Percentiles rank a stretch among this genome's conserved stretches.
Conservation (phyloP, 441 rosid species). For the Mallotus japonicus region DNA sequence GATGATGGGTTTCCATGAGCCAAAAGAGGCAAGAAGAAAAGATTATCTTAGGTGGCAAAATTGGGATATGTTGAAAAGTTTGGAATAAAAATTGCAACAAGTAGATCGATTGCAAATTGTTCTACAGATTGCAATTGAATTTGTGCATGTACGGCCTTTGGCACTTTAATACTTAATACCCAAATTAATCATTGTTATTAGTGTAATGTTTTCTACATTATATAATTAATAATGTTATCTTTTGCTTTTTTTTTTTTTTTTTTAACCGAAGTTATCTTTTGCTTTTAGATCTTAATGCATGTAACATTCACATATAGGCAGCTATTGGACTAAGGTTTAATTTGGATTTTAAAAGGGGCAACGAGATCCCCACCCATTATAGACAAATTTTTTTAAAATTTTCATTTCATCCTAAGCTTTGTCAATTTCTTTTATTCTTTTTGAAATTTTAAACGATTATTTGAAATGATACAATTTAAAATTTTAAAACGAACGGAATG, state of each 20-base stretch:
- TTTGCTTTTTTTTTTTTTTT: background rate
- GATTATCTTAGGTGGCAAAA: background rate
- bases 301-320: no score
- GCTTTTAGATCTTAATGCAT: background rate
- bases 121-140: no score
- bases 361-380: no score
- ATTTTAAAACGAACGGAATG: no score
- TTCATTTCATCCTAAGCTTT: no score
- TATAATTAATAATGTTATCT: background rate
- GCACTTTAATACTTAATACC: background rate
- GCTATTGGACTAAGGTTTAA: no score
- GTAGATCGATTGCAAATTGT: background rate
- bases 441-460: no score
- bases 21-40: background rate
- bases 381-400: no score
- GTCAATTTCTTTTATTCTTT: no score
- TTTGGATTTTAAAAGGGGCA: no score
- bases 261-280: background rate
- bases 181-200: background rate
- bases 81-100: background rate
- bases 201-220: background rate
- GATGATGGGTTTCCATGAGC: constrained; percentile 26
- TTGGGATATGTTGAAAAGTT: background rate
- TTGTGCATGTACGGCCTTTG: background rate
- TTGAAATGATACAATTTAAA: no score